These are phyloP conservation scores for Maudiozyma saulgeensis DNA, from an alignment of 805 yeast genomes.

Conservation along the genomic window DNA sequence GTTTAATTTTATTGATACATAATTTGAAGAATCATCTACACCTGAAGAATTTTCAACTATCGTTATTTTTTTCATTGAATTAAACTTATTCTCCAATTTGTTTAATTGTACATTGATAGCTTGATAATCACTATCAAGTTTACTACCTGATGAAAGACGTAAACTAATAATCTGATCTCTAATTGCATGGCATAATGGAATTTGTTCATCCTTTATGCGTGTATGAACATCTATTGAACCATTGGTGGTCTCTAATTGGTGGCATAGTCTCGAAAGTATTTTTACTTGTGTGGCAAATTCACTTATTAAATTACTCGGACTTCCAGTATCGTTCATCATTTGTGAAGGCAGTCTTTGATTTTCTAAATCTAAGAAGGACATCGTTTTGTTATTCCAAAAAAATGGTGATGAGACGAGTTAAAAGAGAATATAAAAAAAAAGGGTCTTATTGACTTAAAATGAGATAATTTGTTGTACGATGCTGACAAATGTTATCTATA, in stretches of 20 bases:
- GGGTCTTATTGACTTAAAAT: no score
- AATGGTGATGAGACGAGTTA: background rate
- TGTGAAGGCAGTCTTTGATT: conserved; percentile 3
- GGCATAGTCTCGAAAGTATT: conserved; percentile 9
- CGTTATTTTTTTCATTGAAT: conserved; percentile 6
- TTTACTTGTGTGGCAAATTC: conserved; percentile 10
- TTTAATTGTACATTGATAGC: conserved; percentile 20
- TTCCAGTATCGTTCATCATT: background rate
- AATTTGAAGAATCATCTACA: conserved; percentile 9
- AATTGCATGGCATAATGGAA: conserved; percentile 15
- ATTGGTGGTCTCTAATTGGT: conserved; percentile 13
- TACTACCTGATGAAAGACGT: conserved; percentile 10
- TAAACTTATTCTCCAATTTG: background rate
- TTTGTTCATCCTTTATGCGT: conserved; percentile 14
- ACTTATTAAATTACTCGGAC: conserved; percentile 5
- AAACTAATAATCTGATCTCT: conserved; percentile 13
- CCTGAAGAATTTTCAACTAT: background rate
- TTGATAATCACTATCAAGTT: conserved; percentile 47
- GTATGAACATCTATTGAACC: conserved; percentile 35
- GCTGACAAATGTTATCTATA: no score
- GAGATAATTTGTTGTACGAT: no score
- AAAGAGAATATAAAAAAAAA: no score
- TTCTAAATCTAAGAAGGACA: conserved; percentile 22
- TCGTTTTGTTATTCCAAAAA: background rate
- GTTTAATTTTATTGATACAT: conserved; percentile 15